phyloP scores from a whole-genome alignment of 176 grass and related monocot genomes.

The Miscanthus lutarioriparius region DNA sequence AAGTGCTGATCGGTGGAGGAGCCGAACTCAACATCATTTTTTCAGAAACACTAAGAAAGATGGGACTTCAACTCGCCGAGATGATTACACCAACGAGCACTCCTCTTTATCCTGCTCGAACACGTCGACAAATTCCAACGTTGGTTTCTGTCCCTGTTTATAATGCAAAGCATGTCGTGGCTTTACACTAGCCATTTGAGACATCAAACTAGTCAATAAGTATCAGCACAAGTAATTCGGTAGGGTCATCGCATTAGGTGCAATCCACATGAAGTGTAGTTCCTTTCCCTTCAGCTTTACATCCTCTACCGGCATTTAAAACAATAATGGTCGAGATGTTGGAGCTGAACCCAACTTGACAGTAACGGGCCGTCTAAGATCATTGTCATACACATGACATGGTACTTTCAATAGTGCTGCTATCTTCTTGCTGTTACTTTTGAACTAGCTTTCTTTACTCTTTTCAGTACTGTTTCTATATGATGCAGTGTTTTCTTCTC shows the following conservation, averaged over 20 bases:
- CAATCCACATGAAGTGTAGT: neutral
- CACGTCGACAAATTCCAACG: neutral
- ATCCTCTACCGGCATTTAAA: no score
- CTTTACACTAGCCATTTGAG: slow-evolving; percentile 24
- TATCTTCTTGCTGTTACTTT: neutral
- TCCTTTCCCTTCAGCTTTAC: no score
- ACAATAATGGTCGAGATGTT: slow-evolving; percentile 2
- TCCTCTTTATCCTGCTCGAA: no score
- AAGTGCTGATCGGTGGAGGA: no score
- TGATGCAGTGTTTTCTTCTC: neutral
- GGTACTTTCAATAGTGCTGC: neutral
- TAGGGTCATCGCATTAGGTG: neutral
- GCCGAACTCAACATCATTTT: no score
- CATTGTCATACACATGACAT: neutral
- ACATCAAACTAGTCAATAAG: neutral
- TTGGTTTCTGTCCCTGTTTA: neutral
- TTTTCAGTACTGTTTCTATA: neutral
- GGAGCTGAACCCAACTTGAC: slow-evolving; percentile 19
- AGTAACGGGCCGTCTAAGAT: neutral
- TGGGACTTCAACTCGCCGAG: no score
- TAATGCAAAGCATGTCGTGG: slow-evolving; percentile 18
- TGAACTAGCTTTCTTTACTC: neutral
- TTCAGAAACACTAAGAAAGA: no score
- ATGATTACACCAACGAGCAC: no score
- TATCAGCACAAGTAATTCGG: neutral